phyloP scores from a whole-genome alignment of 2,329 filamentous ascomycete species.

The Penicillium nordicum region DNA sequence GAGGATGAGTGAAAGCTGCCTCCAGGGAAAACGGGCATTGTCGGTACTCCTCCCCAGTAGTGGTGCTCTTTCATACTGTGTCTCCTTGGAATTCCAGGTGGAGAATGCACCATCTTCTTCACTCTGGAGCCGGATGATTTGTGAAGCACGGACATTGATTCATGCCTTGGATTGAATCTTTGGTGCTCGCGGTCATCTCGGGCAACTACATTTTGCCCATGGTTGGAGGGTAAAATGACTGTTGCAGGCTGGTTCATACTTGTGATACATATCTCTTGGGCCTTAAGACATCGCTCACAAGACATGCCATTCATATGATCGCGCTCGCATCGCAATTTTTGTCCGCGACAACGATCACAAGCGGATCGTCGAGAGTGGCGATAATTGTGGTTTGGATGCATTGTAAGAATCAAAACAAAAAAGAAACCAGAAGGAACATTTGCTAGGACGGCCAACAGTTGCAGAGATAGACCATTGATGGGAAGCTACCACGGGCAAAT shows the following conservation, averaged over 20 bases:
- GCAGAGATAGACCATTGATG: background rate
- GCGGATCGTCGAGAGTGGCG: constrained; percentile 24
- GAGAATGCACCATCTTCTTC: background rate
- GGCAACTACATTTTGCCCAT: background rate
- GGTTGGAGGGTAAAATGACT: constrained; percentile 2
- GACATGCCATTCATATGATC: constrained; percentile 20
- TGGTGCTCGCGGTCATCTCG: constrained; percentile 1
- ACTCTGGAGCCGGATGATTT: constrained; percentile 10
- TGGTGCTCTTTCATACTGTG: background rate
- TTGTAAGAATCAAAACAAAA: background rate
- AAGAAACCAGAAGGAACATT: too few species aligned
- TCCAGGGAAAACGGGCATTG: background rate
- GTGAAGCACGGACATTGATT: constrained; percentile 14
- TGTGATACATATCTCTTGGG: constrained; percentile 23
- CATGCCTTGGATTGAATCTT: background rate
- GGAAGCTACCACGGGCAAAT: background rate
- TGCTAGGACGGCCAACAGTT: background rate
- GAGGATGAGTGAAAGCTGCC: background rate
- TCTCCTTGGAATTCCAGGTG: background rate
- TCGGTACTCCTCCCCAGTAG: constrained; percentile 2
- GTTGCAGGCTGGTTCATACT: constrained; percentile 15
- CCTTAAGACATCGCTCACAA: constrained; percentile 25
- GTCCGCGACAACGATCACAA: constrained; percentile 25
- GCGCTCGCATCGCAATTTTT: constrained; percentile 25
- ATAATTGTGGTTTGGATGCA: constrained; percentile 20